Evolutionary conservation across 139 green algal genomes (phyloP).

Genomic region (Cymbomonas tetramitiformis): DNA sequence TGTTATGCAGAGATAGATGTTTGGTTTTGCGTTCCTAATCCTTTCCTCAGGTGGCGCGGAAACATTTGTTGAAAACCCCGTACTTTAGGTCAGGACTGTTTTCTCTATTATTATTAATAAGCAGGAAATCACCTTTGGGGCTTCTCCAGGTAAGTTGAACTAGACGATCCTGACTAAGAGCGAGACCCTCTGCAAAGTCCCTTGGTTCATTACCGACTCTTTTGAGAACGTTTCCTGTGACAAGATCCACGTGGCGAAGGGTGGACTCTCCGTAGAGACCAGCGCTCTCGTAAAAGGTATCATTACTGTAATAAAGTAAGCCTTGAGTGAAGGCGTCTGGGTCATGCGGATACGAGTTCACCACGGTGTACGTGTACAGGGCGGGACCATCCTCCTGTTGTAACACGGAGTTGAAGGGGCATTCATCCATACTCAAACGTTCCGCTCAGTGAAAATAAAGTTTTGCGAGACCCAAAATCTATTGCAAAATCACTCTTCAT

Average conservation of each 20-base stretch:
- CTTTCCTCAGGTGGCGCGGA: too few relatives aligned
- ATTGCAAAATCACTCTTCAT: too few relatives aligned
- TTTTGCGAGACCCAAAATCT: too few relatives aligned
- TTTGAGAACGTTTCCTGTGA: neutral
- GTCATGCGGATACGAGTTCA: conserved; percentile 7
- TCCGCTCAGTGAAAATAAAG: too few relatives aligned
- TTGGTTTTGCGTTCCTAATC: too few relatives aligned
- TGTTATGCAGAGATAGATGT: too few relatives aligned
- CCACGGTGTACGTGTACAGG: neutral
- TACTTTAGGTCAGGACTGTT: too few relatives aligned
- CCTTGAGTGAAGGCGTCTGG: conserved; percentile 12
- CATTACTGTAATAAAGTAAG: neutral
- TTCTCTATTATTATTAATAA: too few relatives aligned
- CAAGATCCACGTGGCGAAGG: neutral
- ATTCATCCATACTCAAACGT: too few relatives aligned
- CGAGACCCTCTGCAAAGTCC: conserved; percentile 6
- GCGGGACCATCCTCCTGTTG: neutral
- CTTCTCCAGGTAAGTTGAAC: neutral
- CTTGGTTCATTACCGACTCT: neutral
- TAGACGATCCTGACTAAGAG: neutral
- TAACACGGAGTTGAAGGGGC: too few relatives aligned
- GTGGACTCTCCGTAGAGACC: neutral
- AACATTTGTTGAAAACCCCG: too few relatives aligned
- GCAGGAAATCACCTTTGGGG: too few relatives aligned
- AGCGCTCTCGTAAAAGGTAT: neutral